These are phyloP conservation scores for Mycena amicta DNA, from an alignment of 768 basidiomycete species.

Conservation along the genomic window DNA sequence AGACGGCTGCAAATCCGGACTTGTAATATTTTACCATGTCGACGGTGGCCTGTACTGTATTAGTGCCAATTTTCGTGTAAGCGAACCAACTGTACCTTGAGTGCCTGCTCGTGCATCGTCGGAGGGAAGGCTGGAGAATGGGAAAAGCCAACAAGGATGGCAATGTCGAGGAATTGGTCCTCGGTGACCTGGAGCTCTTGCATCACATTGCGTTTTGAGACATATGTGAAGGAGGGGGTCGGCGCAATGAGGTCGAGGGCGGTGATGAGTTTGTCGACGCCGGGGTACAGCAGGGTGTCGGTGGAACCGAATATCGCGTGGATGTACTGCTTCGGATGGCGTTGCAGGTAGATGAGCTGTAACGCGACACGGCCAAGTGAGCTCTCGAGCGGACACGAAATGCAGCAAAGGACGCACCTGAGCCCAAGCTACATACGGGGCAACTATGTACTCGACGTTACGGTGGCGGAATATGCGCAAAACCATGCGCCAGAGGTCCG, in stretches of 20 bases:
- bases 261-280: constrained; percentile 87
- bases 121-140: constrained; percentile 80
- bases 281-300: constrained; percentile 87
- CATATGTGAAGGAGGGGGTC: constrained; percentile 77
- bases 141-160: constrained; percentile 89
- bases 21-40: constrained; percentile 95
- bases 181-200: constrained; percentile 64
- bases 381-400: constrained; percentile 9
- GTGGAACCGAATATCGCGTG: constrained; percentile 92
- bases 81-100: constrained; percentile 45
- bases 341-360: constrained; percentile 92
- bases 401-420: constrained; percentile 63
- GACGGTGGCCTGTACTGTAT: constrained; percentile 56
- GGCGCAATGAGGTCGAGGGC: constrained; percentile 74
- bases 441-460: constrained; percentile 94
- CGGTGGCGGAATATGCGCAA: constrained; percentile 91
- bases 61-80: background rate
- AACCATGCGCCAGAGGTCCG: constrained; percentile 95
- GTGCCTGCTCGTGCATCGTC: constrained; percentile 74
- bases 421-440: constrained; percentile 94
- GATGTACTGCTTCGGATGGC: constrained; percentile 90
- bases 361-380: no score
- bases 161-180: constrained; percentile 94
- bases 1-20: constrained; percentile 79
- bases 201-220: constrained; percentile 74